Evolutionary conservation across 83 land plant genomes (phyloP).

Genomic region (Larix sibirica): DNA sequence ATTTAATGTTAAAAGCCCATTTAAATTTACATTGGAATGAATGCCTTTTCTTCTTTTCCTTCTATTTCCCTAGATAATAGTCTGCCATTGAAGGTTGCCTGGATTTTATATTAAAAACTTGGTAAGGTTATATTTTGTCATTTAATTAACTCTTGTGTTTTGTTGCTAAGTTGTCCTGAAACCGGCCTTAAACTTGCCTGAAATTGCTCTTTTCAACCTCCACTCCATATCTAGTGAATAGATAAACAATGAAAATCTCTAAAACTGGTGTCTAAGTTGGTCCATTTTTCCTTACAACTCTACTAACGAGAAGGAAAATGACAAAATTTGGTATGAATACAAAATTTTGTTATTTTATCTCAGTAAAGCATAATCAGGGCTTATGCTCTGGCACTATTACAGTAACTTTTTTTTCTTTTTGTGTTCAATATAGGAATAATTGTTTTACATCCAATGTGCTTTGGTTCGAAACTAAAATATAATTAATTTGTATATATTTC

Average conservation of each 20-base stretch:
- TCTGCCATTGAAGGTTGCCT: not conserved
- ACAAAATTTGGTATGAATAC: not conserved
- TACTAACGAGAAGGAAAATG: not conserved
- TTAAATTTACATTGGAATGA: not conserved
- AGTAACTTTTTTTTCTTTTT: too few species aligned
- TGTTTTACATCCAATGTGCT: too few species aligned
- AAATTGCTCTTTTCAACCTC: not conserved
- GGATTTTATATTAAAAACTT: not conserved
- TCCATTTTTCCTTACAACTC: not conserved
- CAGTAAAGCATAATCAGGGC: not conserved
- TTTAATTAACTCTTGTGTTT: not conserved
- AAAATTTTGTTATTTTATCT: not conserved
- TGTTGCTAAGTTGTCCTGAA: not conserved
- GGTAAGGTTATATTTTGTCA: not conserved
- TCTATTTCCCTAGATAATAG: not conserved
- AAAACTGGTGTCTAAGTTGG: not conserved
- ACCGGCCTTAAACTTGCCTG: not conserved
- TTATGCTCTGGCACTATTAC: too few species aligned
- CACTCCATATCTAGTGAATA: not conserved
- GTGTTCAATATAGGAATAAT: too few species aligned
- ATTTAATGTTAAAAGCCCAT: not conserved
- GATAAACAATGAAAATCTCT: not conserved
- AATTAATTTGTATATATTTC: too few species aligned
- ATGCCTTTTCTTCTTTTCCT: not conserved
- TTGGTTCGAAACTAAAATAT: too few species aligned